Evolutionary conservation across 1,139 yeast genomes (phyloP).

Genomic region (Diutina pseudorugosa): DNA sequence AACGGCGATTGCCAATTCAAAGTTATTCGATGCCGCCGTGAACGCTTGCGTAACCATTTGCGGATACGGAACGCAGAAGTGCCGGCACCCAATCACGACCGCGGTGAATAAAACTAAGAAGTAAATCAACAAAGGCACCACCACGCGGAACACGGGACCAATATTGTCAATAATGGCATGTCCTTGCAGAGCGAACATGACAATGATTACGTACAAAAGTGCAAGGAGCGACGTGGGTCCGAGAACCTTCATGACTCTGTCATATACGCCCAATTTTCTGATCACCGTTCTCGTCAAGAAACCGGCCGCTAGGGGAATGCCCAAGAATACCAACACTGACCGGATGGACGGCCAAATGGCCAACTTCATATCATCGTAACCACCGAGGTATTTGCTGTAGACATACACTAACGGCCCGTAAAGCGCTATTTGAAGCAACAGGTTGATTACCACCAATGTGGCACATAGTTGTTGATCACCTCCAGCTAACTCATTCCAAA

Average conservation of each 20-base stretch:
- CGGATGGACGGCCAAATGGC: constrained; percentile 1
- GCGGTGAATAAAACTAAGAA: constrained; percentile 30
- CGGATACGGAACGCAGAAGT: constrained; percentile 29
- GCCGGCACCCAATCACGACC: constrained; percentile 17
- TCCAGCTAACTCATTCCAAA: constrained; percentile 48
- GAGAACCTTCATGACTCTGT: constrained; percentile 25
- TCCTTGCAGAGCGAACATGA: constrained; percentile 45
- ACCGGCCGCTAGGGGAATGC: constrained; percentile 41
- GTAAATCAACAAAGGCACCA: constrained; percentile 38
- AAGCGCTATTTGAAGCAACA: constrained; percentile 38
- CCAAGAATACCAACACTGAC: constrained; percentile 27
- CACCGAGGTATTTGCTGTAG: neutral
- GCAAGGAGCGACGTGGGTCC: constrained; percentile 43
- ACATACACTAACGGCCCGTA: constrained; percentile 31
- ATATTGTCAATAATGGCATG: constrained; percentile 35
- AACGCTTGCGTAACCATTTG: constrained; percentile 39
- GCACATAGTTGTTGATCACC: constrained; percentile 46
- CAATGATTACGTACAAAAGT: constrained; percentile 38
- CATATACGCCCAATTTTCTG: constrained; percentile 20
- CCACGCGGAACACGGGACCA: constrained; percentile 38
- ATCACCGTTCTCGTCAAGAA: constrained; percentile 24
- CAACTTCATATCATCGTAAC: neutral
- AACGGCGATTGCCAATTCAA: constrained; percentile 8
- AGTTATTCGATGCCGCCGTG: constrained; percentile 47
- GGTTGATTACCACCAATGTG: constrained; percentile 38